A percentile compares a stretch with the other conserved stretches of the same genome.
Evolutionary conservation across 331 rosid species (phyloP).

Genomic region (Telfairia occidentalis): DNA sequence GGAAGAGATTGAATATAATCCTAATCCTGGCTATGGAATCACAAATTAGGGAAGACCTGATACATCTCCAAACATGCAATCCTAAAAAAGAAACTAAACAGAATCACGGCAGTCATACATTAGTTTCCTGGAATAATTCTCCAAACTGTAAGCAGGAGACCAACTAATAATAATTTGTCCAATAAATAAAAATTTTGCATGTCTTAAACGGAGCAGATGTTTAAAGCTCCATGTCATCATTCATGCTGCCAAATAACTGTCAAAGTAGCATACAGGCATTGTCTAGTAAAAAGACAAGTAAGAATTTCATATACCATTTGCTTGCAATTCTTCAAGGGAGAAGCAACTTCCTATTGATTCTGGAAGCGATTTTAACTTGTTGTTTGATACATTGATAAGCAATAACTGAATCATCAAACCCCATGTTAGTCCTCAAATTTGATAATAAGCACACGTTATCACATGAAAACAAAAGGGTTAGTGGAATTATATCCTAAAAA

Average conservation of each 20-base stretch:
- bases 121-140: not conserved
- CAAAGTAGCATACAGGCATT: not conserved
- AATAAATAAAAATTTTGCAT: not conserved
- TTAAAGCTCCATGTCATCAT: not conserved
- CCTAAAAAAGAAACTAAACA: not conserved
- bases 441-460: not conserved
- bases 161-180: not conserved
- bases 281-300: not conserved
- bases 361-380: slow-evolving; percentile 73
- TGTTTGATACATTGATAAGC: slow-evolving; percentile 71
- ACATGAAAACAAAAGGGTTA: not conserved
- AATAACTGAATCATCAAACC: slow-evolving; percentile 56
- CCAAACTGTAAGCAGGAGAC: not conserved
- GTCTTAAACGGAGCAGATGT: not conserved
- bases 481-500: not conserved
- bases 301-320: slow-evolving; percentile 44
- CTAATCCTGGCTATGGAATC: slow-evolving; percentile 6
- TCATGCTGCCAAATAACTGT: not conserved
- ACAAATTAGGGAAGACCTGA: not conserved
- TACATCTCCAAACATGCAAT: not conserved
- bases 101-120: not conserved
- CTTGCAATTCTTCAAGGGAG: slow-evolving; percentile 94
- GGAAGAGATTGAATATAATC: not conserved
- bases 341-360: slow-evolving; percentile 93
- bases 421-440: slow-evolving; percentile 17